Evolutionary conservation across 495 filamentous ascomycete genomes (phyloP).

Genomic region (Pyrenula massariospora): DNA sequence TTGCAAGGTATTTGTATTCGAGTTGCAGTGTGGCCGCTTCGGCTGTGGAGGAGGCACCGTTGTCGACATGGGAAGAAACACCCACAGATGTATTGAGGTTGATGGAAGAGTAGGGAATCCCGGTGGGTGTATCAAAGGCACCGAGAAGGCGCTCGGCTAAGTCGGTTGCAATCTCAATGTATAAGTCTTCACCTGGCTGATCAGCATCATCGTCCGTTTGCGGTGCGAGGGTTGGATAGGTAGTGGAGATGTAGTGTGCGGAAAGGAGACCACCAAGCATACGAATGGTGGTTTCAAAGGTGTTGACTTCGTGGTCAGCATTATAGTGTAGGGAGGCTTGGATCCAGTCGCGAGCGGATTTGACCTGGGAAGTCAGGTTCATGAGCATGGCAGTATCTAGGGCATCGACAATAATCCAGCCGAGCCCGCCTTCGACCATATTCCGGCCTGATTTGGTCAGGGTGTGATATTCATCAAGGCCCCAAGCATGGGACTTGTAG

Average conservation of each 20-base stretch:
- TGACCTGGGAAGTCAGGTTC: conserved; percentile 83
- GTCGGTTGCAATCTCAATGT: conserved; percentile 90
- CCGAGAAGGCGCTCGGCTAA: conserved; percentile 76
- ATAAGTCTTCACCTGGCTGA: conserved; percentile 71
- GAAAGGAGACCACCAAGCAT: conserved; percentile 94
- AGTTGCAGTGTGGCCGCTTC: conserved; percentile 88
- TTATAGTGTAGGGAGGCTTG: conserved; percentile 71
- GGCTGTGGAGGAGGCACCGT: conserved; percentile 86
- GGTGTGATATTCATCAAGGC: conserved; percentile 82
- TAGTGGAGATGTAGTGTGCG: conserved; percentile 80
- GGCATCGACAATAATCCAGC: conserved; percentile 97
- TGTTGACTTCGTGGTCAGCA: conserved; percentile 90
- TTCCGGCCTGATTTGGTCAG: conserved; percentile 65
- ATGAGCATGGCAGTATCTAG: conserved; percentile 96
- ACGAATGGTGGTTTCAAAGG: conserved; percentile 95
- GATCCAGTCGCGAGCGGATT: conserved; percentile 84
- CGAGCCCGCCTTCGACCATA: conserved; percentile 65
- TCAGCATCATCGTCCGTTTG: conserved; percentile 53
- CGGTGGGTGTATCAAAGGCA: conserved; percentile 77
- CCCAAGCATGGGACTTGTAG: conserved; percentile 91
- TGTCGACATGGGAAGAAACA: conserved; percentile 66
- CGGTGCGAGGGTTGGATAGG: conserved; percentile 55
- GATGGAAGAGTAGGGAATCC: conserved; percentile 82
- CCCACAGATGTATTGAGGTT: conserved; percentile 69
- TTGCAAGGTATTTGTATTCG: conserved; percentile 95